Conservation (phyloP, 202 grass and related monocot genomes). For the Carex arenaria region DNA sequence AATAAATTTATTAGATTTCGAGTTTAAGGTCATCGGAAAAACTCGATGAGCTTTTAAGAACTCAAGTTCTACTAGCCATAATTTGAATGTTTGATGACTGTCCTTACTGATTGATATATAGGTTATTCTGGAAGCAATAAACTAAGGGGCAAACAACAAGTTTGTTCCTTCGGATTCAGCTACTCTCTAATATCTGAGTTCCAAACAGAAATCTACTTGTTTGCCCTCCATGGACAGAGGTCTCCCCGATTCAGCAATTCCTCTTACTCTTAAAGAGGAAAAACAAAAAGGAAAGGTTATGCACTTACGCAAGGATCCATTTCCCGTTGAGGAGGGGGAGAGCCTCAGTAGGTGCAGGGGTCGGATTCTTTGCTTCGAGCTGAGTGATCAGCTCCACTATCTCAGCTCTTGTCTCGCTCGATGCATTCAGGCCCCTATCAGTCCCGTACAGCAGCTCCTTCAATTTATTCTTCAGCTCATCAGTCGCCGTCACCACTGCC, state of each 20-base stretch:
- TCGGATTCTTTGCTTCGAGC: slow-evolving; percentile 83
- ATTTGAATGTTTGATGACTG: neutral
- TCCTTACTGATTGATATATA: neutral
- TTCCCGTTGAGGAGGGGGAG: slow-evolving; percentile 80
- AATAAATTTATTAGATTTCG: too few relatives aligned
- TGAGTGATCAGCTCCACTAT: slow-evolving; percentile 76
- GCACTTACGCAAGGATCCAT: slow-evolving; percentile 91
- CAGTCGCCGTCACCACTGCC: slow-evolving; percentile 30
- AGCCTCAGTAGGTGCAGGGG: slow-evolving; percentile 90
- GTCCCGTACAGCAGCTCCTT: slow-evolving; percentile 77
- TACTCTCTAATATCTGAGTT: neutral
- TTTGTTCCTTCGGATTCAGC: neutral
- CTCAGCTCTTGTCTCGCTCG: slow-evolving; percentile 81
- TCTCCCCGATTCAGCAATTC: neutral
- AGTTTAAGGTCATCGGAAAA: too few relatives aligned
- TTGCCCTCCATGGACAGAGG: neutral
- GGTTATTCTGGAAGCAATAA: neutral
- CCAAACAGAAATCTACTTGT: neutral
- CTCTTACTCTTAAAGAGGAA: neutral
- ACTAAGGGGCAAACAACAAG: neutral
- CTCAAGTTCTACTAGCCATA: neutral
- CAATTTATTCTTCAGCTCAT: slow-evolving; percentile 63
- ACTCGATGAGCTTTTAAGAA: too few relatives aligned
- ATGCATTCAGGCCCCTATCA: slow-evolving; percentile 64
- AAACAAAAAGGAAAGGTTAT: neutral